phyloP scores from a whole-genome alignment of 768 basidiomycete genomes.

The Sporobolomyces phaffii region DNA sequence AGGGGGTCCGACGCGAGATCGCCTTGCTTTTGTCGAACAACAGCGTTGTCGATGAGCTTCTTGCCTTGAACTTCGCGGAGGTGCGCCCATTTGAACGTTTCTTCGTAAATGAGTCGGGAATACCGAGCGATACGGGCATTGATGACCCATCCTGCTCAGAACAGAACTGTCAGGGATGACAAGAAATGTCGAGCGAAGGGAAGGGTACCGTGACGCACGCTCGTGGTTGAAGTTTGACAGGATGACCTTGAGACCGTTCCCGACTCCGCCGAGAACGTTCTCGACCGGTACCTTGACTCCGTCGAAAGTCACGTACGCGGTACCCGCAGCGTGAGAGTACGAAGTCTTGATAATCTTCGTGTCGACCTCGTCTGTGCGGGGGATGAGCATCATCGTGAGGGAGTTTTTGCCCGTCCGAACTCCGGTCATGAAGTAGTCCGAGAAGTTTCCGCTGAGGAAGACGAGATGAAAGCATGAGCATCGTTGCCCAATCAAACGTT shows the following conservation, averaged over 20 bases:
- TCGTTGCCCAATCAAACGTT: background rate
- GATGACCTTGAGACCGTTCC: constrained; percentile 63
- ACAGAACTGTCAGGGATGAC: too few species aligned
- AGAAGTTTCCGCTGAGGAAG: constrained; percentile 53
- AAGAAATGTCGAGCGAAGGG: constrained; percentile 72
- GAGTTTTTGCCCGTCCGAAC: constrained; percentile 61
- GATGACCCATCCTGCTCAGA: constrained; percentile 72
- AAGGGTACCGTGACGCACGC: constrained; percentile 56
- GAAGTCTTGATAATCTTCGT: constrained; percentile 81
- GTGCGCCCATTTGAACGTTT: constrained; percentile 62
- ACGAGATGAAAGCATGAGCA: background rate
- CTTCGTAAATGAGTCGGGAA: constrained; percentile 22
- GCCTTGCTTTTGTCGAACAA: constrained; percentile 68
- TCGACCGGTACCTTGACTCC: constrained; percentile 78
- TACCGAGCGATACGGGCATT: constrained; percentile 50
- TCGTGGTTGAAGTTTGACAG: constrained; percentile 90
- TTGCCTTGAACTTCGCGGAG: constrained; percentile 91
- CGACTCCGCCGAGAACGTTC: constrained; percentile 75
- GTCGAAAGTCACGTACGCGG: constrained; percentile 72
- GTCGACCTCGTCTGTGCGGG: constrained; percentile 68
- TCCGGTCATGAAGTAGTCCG: constrained; percentile 70
- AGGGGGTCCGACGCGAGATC: background rate
- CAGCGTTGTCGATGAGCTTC: constrained; percentile 68
- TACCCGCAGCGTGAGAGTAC: constrained; percentile 84
- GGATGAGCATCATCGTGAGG: constrained; percentile 78